Conservation (phyloP, 2,329 filamentous ascomycete genomes). For the Sodiomyces alkalinus region DNA sequence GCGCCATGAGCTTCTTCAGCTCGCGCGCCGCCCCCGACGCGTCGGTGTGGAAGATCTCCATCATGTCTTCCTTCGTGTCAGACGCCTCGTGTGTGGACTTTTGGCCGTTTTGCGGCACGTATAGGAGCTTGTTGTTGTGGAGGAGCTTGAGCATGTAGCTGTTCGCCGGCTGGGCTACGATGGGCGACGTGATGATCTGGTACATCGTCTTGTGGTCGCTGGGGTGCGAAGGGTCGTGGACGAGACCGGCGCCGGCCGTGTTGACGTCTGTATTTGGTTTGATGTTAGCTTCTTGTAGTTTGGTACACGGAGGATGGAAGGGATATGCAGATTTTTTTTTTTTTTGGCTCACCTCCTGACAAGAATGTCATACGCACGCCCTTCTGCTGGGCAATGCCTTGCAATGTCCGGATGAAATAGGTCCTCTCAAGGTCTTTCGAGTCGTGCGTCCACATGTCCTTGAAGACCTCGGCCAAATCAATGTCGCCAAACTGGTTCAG, state of each 20-base stretch:
- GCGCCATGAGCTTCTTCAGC: constrained; percentile 81
- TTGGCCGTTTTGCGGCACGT: constrained; percentile 78
- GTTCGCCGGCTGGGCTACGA: constrained; percentile 77
- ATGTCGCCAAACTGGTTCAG: constrained; percentile 94
- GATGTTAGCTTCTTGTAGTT: constrained; percentile 13
- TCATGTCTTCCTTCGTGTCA: constrained; percentile 99
- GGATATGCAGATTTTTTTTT: too few species aligned
- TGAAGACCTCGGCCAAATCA: constrained; percentile 82
- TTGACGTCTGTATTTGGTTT: constrained; percentile 66
- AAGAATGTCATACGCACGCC: constrained; percentile 94
- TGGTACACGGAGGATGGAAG: background rate
- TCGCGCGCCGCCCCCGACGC: constrained; percentile 72
- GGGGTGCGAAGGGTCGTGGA: constrained; percentile 86
- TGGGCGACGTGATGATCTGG: constrained; percentile 83
- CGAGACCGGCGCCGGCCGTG: constrained; percentile 76
- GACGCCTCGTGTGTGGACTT: constrained; percentile 57
- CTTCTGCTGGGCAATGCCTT: constrained; percentile 91
- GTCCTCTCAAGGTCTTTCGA: constrained; percentile 95
- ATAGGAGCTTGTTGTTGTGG: constrained; percentile 88
- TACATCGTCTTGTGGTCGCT: constrained; percentile 99
- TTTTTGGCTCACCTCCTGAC: constrained; percentile 61
- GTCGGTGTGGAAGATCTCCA: constrained; percentile 97
- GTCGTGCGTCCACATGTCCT: constrained; percentile 97
- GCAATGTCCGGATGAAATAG: constrained; percentile 87
- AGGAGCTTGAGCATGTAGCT: constrained; percentile 84